A percentile compares a stretch with the other conserved stretches of the same genome.
phyloP scores from a whole-genome alignment of 2,329 filamentous ascomycete species.

The Xylariaceae sp. region DNA sequence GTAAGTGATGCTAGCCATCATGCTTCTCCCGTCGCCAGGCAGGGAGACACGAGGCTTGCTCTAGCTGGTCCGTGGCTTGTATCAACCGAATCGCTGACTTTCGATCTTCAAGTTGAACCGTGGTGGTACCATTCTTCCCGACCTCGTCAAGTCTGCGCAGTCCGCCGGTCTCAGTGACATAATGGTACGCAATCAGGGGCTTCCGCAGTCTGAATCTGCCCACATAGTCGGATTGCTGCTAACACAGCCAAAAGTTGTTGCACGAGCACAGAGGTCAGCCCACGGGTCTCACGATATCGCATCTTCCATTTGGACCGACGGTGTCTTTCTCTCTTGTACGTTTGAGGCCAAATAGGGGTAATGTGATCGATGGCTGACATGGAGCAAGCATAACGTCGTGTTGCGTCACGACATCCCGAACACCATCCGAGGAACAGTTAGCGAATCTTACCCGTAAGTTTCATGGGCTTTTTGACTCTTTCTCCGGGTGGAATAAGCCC shows the following conservation, averaged over 20 bases:
- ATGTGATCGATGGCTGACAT: slow-evolving; percentile 1
- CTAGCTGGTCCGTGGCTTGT: not conserved
- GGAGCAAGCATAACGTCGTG: slow-evolving; percentile 70
- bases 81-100: not conserved
- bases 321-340: slow-evolving; percentile 71
- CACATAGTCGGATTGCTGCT: not conserved
- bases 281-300: slow-evolving; percentile 75
- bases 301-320: slow-evolving; percentile 75
- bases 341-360: not conserved
- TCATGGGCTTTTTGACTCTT: not conserved
- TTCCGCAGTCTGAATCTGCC: not conserved
- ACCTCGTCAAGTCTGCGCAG: slow-evolving; percentile 77
- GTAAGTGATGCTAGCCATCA: slow-evolving; percentile 2
- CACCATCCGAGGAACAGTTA: slow-evolving; percentile 67
- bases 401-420: slow-evolving; percentile 90
- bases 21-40: not conserved
- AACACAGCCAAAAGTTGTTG: slow-evolving; percentile 45
- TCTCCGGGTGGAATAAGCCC: not conserved
- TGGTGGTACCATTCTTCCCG: slow-evolving; percentile 81
- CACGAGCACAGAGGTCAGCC: slow-evolving; percentile 72
- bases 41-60: not conserved
- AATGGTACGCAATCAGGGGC: slow-evolving; percentile 36
- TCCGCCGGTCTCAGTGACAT: slow-evolving; percentile 78
- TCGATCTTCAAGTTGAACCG: slow-evolving; percentile 58
- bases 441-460: slow-evolving; percentile 63